Conservation (phyloP, 805 yeast species). For the Candida ipomoeae region DNA sequence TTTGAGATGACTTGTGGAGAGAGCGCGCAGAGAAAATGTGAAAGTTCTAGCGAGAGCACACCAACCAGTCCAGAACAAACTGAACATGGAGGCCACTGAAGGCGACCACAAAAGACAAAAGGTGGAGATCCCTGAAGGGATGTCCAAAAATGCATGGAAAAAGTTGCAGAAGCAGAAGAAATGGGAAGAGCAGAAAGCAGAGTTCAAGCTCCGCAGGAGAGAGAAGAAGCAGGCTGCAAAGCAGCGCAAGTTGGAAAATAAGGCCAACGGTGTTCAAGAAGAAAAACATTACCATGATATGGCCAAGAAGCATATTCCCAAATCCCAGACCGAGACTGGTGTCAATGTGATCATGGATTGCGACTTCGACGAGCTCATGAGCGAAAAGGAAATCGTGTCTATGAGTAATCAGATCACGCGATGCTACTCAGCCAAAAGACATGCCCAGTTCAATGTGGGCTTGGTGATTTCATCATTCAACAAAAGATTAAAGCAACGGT, state of each 20-base stretch:
- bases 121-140: constrained; percentile 65
- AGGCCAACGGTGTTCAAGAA: constrained; percentile 7
- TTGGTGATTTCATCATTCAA: constrained; percentile 62
- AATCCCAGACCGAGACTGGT: constrained; percentile 46
- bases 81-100: background rate
- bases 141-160: constrained; percentile 85
- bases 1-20: background rate
- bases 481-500: constrained; percentile 61
- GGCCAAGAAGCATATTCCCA: constrained; percentile 30
- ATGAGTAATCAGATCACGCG: constrained; percentile 77
- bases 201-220: constrained; percentile 50
- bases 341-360: constrained; percentile 75
- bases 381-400: constrained; percentile 62
- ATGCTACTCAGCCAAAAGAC: constrained; percentile 73
- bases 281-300: constrained; percentile 22
- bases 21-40: constrained; percentile 4
- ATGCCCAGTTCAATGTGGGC: constrained; percentile 52
- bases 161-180: constrained; percentile 53
- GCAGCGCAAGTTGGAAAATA: constrained; percentile 29
- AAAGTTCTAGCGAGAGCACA: background rate
- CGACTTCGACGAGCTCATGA: constrained; percentile 87
- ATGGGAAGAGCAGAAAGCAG: constrained; percentile 64
- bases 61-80: background rate
- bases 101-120: constrained; percentile 13
- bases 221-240: constrained; percentile 41